Evolutionary conservation across 2,329 filamentous ascomycete genomes (phyloP).

Genomic region (Phialophora expanda): DNA sequence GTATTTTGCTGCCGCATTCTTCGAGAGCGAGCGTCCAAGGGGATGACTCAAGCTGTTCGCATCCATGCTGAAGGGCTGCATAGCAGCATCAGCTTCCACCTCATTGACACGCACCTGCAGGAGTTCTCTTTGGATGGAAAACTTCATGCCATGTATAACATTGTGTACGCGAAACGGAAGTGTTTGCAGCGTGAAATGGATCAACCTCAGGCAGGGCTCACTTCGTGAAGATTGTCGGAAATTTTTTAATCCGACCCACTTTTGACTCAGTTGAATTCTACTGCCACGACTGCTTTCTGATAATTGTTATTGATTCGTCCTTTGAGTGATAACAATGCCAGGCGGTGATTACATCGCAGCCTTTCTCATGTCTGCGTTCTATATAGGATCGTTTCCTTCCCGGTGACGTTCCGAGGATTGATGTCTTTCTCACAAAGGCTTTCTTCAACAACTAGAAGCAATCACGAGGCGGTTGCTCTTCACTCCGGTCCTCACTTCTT

Average conservation of each 20-base stretch:
- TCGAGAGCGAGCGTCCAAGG: not conserved
- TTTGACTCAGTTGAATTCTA: not conserved
- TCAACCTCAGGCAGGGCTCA: not conserved
- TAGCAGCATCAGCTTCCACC: not conserved
- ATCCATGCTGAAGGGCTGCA: not conserved
- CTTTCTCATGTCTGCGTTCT: not conserved
- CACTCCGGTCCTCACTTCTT: not conserved
- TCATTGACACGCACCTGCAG: not conserved
- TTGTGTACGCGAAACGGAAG: not conserved
- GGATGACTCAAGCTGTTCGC: not conserved
- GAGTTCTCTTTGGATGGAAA: not conserved
- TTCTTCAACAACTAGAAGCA: not conserved
- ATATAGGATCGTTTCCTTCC: not conserved
- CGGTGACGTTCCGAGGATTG: not conserved
- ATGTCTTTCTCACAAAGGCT: not conserved
- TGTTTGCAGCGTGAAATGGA: not conserved
- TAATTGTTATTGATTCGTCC: not conserved
- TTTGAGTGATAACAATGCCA: not conserved
- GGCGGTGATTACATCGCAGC: not conserved
- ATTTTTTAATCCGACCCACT: not conserved
- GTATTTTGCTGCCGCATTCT: not conserved
- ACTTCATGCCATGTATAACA: not conserved
- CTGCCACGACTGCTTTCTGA: not conserved
- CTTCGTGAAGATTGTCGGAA: not conserved
- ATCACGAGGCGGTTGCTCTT: not conserved